These are phyloP conservation scores for Dryadomyces quercivorus DNA, from an alignment of 2,329 filamentous ascomycete species.

Conservation along the genomic window DNA sequence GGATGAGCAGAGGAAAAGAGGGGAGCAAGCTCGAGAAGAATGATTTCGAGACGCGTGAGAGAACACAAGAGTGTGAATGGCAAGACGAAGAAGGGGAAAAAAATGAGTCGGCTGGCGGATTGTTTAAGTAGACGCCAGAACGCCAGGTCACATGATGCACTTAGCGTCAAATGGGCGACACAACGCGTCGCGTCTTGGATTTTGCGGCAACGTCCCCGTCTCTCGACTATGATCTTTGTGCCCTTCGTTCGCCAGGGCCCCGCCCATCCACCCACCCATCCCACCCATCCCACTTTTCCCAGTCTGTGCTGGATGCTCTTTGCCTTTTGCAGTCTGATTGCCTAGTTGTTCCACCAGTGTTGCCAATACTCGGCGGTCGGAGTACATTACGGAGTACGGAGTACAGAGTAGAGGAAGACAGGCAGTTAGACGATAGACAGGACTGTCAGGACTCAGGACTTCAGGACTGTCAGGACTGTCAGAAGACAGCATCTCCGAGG, in stretches of 20 bases:
- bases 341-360: too few species aligned
- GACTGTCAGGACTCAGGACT: too few species aligned
- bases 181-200: slow-evolving; percentile 11
- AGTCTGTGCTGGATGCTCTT: neutral
- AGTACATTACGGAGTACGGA: too few species aligned
- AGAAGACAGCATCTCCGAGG: too few species aligned
- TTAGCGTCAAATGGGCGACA: slow-evolving; percentile 8
- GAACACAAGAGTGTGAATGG: neutral
- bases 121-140: slow-evolving; percentile 13
- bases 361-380: too few species aligned
- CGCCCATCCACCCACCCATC: neutral
- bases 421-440: too few species aligned
- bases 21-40: neutral
- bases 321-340: too few species aligned
- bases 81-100: slow-evolving; percentile 3
- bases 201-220: neutral
- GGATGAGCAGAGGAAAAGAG: neutral
- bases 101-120: slow-evolving; percentile 8
- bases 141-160: slow-evolving; percentile 12
- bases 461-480: too few species aligned
- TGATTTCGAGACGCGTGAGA: slow-evolving; percentile 5
- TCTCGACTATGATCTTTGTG: neutral
- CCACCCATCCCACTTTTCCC: neutral
- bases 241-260: neutral
- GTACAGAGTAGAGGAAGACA: too few species aligned